Base-by-base conservation (phyloP, 202 grass and related monocot genomes). In the Panicum hallii region DNA sequence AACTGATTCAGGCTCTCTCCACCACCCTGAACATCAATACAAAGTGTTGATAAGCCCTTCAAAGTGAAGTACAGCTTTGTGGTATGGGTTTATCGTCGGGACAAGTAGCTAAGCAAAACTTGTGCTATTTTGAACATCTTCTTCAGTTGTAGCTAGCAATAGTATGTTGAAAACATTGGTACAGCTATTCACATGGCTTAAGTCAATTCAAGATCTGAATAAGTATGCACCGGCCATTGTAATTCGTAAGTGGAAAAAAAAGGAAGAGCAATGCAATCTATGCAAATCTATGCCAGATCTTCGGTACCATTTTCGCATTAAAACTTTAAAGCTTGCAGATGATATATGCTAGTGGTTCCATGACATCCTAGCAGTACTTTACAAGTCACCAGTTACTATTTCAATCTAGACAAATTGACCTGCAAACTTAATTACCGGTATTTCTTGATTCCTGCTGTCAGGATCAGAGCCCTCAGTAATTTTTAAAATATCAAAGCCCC, bases 1-100 rank as follows among this genome's bases (percentile, higher is more conserved):
- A 97, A 9, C 56, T 94, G 89, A 73, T 88, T 70, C 32, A 87
- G 73, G 81, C 94, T 97, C 83, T 94, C 94, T 67, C 92, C 94
- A 79, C 90, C 94, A 90, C 94, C 94, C 94, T 97, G 75, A 43
- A 84, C 20, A 85, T 26, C 42, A 63, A 30, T 1, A 53, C 10
- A 60, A 38, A 48, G 32, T 36, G 13, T 36, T 12, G 26, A 47
- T 64, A 38, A 44, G 68, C 20, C 19, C 38, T 80, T 47, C 67
- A 64, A 1, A 79, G 8, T 17, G 11, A 67, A 38, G 46, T 16
- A 15, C 6, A 78, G 6, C 17, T 26, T 19, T 82, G 5, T 17
- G 26, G 26, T 26, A 66, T 62, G 5, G 28, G 6, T 36, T 48
- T 79, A 15, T 32, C 63, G 10, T 20, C 15, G 30, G 1, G 14